These are phyloP conservation scores for Irpex sp. DNA, from an alignment of 1,284 basidiomycete genomes.

Conservation along the genomic window DNA sequence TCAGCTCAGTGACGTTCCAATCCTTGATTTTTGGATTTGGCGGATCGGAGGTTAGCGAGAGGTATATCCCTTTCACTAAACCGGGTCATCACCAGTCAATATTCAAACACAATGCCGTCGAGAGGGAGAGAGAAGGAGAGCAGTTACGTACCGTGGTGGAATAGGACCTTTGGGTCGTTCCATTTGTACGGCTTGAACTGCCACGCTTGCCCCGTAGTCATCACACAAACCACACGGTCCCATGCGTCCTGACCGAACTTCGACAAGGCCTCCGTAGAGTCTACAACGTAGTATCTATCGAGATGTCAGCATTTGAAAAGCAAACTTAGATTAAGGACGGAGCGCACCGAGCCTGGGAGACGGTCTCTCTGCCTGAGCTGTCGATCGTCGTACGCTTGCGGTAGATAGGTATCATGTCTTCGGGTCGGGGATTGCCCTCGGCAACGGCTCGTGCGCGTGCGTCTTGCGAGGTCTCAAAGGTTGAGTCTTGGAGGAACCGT, in stretches of 20 bases:
- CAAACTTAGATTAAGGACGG: constrained; percentile 5
- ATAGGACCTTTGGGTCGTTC: constrained; percentile 87
- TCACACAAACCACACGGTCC: constrained; percentile 95
- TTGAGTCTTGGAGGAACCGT: constrained; percentile 86
- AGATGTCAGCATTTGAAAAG: background rate
- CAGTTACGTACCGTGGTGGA: constrained; percentile 78
- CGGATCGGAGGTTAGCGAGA: constrained; percentile 90
- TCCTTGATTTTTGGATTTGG: constrained; percentile 86
- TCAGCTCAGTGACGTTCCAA: constrained; percentile 95
- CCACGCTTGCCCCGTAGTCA: constrained; percentile 98
- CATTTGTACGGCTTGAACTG: constrained; percentile 97
- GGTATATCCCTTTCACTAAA: constrained; percentile 88
- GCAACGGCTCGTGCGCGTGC: constrained; percentile 65
- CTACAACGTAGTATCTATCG: constrained; percentile 77
- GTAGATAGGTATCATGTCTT: constrained; percentile 83
- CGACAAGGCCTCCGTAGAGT: constrained; percentile 86
- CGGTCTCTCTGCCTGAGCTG: constrained; percentile 41
- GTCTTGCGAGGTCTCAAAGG: constrained; percentile 79
- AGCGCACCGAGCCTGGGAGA: constrained; percentile 38
- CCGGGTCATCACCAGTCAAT: no score
- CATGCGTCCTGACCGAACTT: constrained; percentile 92
- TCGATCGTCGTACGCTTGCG: constrained; percentile 70
- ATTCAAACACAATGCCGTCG: no score
- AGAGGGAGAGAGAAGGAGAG: background rate
- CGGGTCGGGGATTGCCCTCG: constrained; percentile 73